Evolutionary conservation across 495 filamentous ascomycete genomes (phyloP), one percentile per base, ranked within the genome.

Genomic region (Neurospora sp.): DNA sequence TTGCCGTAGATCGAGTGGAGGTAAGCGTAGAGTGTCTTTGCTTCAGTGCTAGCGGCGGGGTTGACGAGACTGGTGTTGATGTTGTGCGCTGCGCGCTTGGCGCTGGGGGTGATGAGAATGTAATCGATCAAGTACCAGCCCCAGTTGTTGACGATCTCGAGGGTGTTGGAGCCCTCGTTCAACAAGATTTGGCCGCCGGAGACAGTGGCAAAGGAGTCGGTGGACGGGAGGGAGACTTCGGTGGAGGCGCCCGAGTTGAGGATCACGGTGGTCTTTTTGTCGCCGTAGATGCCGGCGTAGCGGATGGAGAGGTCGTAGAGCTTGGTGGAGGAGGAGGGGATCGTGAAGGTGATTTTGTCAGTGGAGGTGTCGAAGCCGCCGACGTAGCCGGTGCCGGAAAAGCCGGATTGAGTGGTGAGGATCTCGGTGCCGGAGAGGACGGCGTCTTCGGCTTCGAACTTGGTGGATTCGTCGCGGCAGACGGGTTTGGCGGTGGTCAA

Each of bases 41-140:
- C 74, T 22, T 71, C 46, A 18, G 72, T 42, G n/a, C 72, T 40
- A n/a, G 82, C 75, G 20, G 76, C 71, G 6, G 77, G 59, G 73
- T 84, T 83, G 73, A 78, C 74, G 22, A 79, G 78, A 0, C 73
- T 31, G 3, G 77, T 41, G 14, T 75, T 81, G 73, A 85, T 81
- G 39, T 81, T 72, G 73, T 84, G 84, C 4, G 82, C 73, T 0
- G 78, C 75, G 5, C 83, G 82, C 0, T 81, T 73, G 10, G 77
- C 72, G 3, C 82, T 76, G 11, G 83, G 82, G 1, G 79, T 78
- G 22, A 86, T 40, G 8, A 75, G 76, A 73, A 86, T 79, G 72
- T 78, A 82, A 74, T 86, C 84, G 68, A 86, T 81, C 3, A 86
- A 77, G 69, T 85, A 77, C 82, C 80, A 85, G 41, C 82, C 84